Percentiles rank a stretch among this genome's conserved stretches.
phyloP scores from a whole-genome alignment of 2,329 filamentous ascomycete species.

The Hymenoscyphus linearis region DNA sequence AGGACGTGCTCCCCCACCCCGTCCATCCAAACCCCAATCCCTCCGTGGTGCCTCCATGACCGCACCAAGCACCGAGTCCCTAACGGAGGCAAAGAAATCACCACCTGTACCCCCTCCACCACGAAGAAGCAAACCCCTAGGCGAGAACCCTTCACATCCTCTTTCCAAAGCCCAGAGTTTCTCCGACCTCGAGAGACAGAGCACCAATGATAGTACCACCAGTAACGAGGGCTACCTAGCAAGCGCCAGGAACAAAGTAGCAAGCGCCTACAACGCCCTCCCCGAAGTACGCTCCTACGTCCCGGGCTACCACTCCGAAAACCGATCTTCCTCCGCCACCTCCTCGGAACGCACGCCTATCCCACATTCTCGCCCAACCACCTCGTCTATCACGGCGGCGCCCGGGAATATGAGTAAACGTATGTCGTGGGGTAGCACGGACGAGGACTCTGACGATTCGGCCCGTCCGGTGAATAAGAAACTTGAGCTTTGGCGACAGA shows the following conservation, averaged over 20 bases:
- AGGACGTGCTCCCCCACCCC: constrained; percentile 42
- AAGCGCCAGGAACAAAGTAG: constrained; percentile 27
- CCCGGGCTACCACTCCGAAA: constrained; percentile 17
- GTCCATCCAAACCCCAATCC: constrained; percentile 52
- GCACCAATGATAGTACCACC: constrained; percentile 3
- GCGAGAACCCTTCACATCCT: constrained; percentile 19
- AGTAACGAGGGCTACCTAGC: constrained; percentile 29
- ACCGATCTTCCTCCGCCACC: constrained; percentile 20
- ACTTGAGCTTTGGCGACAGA: constrained; percentile 64
- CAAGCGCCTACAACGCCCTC: constrained; percentile 30
- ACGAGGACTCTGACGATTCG: constrained; percentile 28
- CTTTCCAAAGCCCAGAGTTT: constrained; percentile 26
- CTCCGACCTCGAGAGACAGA: constrained; percentile 18
- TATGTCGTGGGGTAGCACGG: constrained; percentile 22
- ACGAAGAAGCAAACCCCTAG: constrained; percentile 12
- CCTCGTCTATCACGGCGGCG: constrained; percentile 1
- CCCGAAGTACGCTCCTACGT: constrained; percentile 30
- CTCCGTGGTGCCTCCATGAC: constrained; percentile 40
- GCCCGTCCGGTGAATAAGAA: constrained; percentile 52
- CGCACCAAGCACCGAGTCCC: constrained; percentile 28
- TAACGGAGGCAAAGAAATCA: constrained; percentile 38
- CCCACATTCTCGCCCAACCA: neutral
- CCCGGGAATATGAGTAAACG: constrained; percentile 15
- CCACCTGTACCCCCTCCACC: constrained; percentile 33
- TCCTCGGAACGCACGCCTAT: constrained; percentile 6